A percentile compares a stretch with the other conserved stretches of the same genome.
Conservation (phyloP, 1,284 basidiomycete genomes). For the Trichosporon sp. region DNA sequence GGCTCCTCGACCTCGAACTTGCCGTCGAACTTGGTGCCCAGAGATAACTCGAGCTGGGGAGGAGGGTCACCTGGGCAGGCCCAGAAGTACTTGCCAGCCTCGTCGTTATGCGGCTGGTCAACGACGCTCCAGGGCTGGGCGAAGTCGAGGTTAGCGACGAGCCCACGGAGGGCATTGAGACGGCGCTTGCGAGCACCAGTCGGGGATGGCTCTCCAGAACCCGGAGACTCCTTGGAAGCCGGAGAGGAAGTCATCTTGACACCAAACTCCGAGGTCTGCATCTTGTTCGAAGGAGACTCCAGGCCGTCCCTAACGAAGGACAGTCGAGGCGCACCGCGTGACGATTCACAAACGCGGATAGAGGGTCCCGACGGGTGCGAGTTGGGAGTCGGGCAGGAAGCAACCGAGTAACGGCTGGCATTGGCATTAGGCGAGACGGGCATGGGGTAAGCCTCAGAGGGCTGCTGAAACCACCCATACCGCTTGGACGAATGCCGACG, state of each 20-base stretch:
- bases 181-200: slow-evolving; percentile 26
- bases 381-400: not conserved
- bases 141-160: slow-evolving; percentile 45
- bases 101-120: slow-evolving; percentile 6
- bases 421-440: slow-evolving; percentile 1
- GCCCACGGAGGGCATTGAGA: slow-evolving; percentile 35
- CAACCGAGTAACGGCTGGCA: not conserved
- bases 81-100: slow-evolving; percentile 18
- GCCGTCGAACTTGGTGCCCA: slow-evolving; percentile 15
- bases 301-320: slow-evolving; percentile 7
- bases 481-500: not conserved
- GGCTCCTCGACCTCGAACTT: slow-evolving; percentile 8
- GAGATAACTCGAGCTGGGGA: slow-evolving; percentile 16
- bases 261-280: not conserved
- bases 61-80: slow-evolving; percentile 12
- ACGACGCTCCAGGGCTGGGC: slow-evolving; percentile 38
- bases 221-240: not conserved
- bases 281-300: not conserved
- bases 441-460: not conserved
- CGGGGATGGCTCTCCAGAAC: not conserved
- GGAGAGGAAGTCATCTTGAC: not conserved
- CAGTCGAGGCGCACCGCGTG: slow-evolving; percentile 12
- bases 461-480: not conserved
- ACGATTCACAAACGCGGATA: slow-evolving; percentile 13
- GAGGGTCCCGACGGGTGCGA: slow-evolving; percentile 9